phyloP scores from a whole-genome alignment of 495 filamentous ascomycete species.

The Aspergillus biplanus region DNA sequence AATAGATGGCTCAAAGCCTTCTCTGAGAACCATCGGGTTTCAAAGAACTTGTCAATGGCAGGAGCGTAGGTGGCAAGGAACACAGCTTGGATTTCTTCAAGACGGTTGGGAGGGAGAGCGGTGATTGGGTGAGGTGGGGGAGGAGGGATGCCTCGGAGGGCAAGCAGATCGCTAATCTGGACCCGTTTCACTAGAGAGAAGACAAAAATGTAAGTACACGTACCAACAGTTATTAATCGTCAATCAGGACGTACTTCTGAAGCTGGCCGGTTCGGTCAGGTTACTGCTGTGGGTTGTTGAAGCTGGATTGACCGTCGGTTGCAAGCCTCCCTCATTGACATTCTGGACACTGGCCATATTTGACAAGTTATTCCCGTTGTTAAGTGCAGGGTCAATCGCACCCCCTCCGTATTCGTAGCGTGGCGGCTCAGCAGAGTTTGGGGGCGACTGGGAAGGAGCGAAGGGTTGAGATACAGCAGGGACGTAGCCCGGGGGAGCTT shows the following conservation, averaged over 20 bases:
- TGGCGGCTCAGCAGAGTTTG: conserved; percentile 50
- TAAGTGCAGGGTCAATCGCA: conserved; percentile 74
- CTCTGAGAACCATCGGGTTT: conserved; percentile 79
- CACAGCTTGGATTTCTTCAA: conserved; percentile 73
- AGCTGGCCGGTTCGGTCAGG: conserved; percentile 36
- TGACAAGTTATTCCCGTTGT: conserved; percentile 40
- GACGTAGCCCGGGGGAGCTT: conserved; percentile 60
- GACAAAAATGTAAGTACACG: conserved; percentile 6
- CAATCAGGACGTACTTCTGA: conserved; percentile 38
- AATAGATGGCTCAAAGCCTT: conserved; percentile 56
- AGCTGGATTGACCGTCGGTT: conserved; percentile 35
- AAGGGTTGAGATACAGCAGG: conserved; percentile 65
- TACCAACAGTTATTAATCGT: background rate
- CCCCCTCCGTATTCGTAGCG: conserved; percentile 55
- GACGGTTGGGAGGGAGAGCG: conserved; percentile 52
- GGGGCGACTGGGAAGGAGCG: conserved; percentile 54
- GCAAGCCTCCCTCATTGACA: conserved; percentile 32
- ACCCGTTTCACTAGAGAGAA: conserved; percentile 64
- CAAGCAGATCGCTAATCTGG: conserved; percentile 76
- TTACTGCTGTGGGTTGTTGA: conserved; percentile 26
- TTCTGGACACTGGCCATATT: conserved; percentile 44
- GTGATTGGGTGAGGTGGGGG: conserved; percentile 59
- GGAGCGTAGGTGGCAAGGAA: conserved; percentile 77
- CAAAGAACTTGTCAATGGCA: conserved; percentile 78
- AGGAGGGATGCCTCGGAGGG: conserved; percentile 64